phyloP scores from a whole-genome alignment of 2,329 filamentous ascomycete species.

The Aspergillus phoenicis region DNA sequence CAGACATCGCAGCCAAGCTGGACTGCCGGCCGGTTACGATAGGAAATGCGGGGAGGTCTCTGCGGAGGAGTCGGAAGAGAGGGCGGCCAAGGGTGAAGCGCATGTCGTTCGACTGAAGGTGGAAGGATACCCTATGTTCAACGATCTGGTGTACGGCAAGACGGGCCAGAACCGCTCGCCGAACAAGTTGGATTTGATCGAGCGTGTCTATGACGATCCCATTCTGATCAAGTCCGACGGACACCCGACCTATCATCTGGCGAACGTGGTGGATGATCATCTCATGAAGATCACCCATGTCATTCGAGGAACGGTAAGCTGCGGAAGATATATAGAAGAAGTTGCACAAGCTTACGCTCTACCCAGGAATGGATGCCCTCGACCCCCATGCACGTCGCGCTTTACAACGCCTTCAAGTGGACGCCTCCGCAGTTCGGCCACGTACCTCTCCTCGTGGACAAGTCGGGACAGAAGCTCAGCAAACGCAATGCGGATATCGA shows the following conservation, averaged over 20 bases:
- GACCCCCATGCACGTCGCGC: constrained; percentile 73
- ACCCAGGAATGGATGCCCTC: constrained; percentile 91
- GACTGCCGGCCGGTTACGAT: constrained; percentile 65
- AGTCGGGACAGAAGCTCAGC: constrained; percentile 75
- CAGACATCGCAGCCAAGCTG: constrained; percentile 61
- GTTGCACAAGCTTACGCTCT: not conserved
- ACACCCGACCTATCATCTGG: constrained; percentile 93
- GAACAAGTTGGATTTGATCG: constrained; percentile 48
- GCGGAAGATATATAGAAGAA: not conserved
- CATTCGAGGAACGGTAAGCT: constrained; percentile 74
- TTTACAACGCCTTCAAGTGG: constrained; percentile 82
- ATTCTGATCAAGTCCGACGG: constrained; percentile 91
- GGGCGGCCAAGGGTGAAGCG: constrained; percentile 68
- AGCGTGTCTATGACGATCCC: constrained; percentile 72
- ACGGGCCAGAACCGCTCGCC: constrained; percentile 55
- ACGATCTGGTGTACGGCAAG: constrained; percentile 78
- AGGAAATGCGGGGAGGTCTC: constrained; percentile 72
- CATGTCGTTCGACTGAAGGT: constrained; percentile 78
- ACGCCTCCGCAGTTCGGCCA: constrained; percentile 74
- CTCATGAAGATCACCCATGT: constrained; percentile 96
- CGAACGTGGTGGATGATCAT: constrained; percentile 95
- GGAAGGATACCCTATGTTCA: constrained; percentile 66
- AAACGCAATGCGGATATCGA: constrained; percentile 76
- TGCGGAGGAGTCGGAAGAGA: constrained; percentile 67
- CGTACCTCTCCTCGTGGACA: constrained; percentile 72